Percentiles rank a stretch among this genome's conserved stretches.
Evolutionary conservation across 116 monocot species (phyloP).

Genomic region (Iris pallida): DNA sequence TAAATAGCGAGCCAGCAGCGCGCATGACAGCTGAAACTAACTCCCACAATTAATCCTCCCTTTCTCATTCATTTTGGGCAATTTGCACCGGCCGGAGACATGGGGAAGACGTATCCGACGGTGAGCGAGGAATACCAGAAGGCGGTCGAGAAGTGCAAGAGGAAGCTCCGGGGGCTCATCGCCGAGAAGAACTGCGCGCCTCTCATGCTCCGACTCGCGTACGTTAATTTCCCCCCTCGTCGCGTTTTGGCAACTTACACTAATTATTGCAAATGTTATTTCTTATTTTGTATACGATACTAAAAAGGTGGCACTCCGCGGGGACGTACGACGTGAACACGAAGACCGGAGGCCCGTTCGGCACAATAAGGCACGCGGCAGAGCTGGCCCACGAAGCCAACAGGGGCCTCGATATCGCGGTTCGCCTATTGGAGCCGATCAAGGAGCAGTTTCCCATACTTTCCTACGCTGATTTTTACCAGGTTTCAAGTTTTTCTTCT

Average conservation of each 20-base stretch:
- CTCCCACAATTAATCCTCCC: too few species aligned
- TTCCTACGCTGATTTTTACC: conserved; percentile 68
- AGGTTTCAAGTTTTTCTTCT: conserved; percentile 4
- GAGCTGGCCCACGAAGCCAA: conserved; percentile 70
- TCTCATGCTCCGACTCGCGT: conserved; percentile 56
- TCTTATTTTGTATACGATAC: too few species aligned
- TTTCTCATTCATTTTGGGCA: too few species aligned
- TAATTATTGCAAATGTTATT: too few species aligned
- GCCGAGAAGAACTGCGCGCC: conserved; percentile 88
- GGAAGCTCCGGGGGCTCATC: conserved; percentile 83
- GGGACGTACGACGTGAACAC: conserved; percentile 58
- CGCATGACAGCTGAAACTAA: too few species aligned
- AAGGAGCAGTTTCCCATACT: conserved; percentile 69
- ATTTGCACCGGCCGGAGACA: background rate
- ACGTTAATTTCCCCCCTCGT: background rate
- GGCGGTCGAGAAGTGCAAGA: conserved; percentile 67
- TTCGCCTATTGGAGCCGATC: conserved; percentile 67
- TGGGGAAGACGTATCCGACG: conserved; percentile 77
- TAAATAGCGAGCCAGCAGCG: too few species aligned
- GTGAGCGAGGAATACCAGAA: conserved; percentile 82
- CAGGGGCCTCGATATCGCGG: conserved; percentile 61
- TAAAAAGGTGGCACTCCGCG: conserved; percentile 68
- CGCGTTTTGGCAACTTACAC: background rate
- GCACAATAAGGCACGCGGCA: conserved; percentile 46
- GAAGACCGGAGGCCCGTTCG: conserved; percentile 76